These are phyloP conservation scores for Cornus controversa DNA, from an alignment of 148 eudicot species.

Conservation along the genomic window DNA sequence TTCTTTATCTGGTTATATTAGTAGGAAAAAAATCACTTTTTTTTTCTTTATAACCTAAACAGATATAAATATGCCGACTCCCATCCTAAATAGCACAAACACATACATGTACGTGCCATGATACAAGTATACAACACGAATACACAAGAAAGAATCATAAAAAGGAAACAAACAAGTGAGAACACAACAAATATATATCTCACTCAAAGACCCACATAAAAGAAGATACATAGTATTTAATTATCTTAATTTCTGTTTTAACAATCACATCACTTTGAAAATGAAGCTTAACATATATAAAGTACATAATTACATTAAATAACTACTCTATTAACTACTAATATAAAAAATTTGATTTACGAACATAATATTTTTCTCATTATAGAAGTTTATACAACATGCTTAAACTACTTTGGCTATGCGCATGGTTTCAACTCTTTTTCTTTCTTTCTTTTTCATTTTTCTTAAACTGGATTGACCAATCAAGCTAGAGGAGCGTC, in stretches of 20 bases:
- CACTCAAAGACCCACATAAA: neutral
- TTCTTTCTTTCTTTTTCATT: no score
- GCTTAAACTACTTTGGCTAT: neutral
- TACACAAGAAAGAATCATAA: neutral
- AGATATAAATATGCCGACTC: neutral
- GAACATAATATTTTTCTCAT: neutral
- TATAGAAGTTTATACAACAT: neutral
- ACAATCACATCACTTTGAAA: neutral
- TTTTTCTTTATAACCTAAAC: neutral
- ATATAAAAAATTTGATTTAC: no score
- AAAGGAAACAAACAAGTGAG: neutral
- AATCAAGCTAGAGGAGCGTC: neutral
- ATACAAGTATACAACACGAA: no score
- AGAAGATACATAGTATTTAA: no score
- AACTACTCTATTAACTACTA: neutral
- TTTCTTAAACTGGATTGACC: neutral
- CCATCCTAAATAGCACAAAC: neutral
- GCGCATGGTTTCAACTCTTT: neutral
- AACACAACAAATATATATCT: neutral
- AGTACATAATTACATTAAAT: no score
- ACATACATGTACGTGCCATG: no score
- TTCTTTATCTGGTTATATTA: neutral
- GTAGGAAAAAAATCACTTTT: no score
- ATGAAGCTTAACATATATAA: neutral
- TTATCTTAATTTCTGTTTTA: neutral